Evolutionary conservation across 768 basidiomycete genomes (phyloP).

Genomic region (Mycena olivaceomarginata): DNA sequence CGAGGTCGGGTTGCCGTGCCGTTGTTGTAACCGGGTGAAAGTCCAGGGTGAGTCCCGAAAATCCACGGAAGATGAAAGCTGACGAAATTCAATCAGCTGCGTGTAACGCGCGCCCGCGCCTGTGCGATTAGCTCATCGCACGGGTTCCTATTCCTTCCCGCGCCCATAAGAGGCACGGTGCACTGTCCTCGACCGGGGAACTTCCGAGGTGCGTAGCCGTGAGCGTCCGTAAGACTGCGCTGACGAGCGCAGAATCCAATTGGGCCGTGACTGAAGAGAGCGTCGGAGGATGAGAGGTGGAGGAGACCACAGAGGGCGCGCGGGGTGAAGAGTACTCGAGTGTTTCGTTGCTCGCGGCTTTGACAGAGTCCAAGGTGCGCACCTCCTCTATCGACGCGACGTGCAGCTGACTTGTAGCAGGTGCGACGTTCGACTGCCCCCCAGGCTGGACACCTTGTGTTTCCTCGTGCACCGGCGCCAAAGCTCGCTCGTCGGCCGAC

Average conservation of each 20-base stretch:
- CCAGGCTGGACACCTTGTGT: too few species aligned
- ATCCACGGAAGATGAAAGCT: background rate
- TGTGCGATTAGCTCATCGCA: background rate
- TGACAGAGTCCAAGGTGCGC: too few species aligned
- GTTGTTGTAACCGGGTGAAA: background rate
- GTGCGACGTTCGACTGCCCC: too few species aligned
- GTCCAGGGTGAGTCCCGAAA: background rate
- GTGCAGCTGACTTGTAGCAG: too few species aligned
- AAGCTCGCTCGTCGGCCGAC: too few species aligned
- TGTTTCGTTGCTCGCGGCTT: too few species aligned
- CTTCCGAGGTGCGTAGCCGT: background rate
- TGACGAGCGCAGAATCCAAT: background rate
- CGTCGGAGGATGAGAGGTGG: too few species aligned
- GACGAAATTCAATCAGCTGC: background rate
- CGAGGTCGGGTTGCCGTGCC: conserved; percentile 4
- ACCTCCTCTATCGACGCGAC: too few species aligned
- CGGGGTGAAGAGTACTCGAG: too few species aligned
- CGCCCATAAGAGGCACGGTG: background rate
- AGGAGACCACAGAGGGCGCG: too few species aligned
- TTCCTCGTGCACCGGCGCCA: too few species aligned
- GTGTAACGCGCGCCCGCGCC: background rate
- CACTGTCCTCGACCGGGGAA: background rate
- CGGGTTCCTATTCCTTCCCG: background rate
- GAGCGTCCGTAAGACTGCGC: background rate
- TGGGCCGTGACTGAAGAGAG: too few species aligned